These are phyloP conservation scores for Saccharomyces hybrid DNA, from an alignment of 1,139 yeast species.

Conservation along the genomic window DNA sequence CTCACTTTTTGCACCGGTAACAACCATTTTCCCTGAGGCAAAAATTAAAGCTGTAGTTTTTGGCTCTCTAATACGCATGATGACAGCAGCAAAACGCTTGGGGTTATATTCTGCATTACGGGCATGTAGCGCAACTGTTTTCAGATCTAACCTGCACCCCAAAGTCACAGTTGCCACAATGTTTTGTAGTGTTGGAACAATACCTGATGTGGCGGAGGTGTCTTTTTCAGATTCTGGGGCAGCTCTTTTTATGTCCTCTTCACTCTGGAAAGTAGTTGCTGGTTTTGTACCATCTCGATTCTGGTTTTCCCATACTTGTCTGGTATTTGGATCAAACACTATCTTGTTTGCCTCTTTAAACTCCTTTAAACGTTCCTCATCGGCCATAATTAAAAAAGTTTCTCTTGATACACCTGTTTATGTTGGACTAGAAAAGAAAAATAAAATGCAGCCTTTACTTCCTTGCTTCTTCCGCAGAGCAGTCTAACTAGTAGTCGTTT, in stretches of 20 bases:
- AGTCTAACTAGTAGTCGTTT: neutral
- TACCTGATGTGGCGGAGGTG: slow-evolving; percentile 76
- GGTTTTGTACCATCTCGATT: slow-evolving; percentile 10
- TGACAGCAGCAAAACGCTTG: slow-evolving; percentile 97
- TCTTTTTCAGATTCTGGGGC: slow-evolving; percentile 30
- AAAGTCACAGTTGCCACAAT: slow-evolving; percentile 96
- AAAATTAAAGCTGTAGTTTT: slow-evolving; percentile 95
- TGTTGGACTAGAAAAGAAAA: neutral
- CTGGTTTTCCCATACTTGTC: slow-evolving; percentile 33
- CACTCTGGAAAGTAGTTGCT: slow-evolving; percentile 2
- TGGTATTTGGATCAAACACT: slow-evolving; percentile 31
- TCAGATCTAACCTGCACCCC: slow-evolving; percentile 90
- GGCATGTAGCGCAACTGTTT: slow-evolving; percentile 96
- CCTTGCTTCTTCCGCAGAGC: neutral
- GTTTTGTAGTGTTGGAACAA: slow-evolving; percentile 92
- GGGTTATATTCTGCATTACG: slow-evolving; percentile 99
- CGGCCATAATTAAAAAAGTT: slow-evolving; percentile 20
- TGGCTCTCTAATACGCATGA: slow-evolving; percentile 98
- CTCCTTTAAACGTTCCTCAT: slow-evolving; percentile 29
- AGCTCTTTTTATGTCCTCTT: slow-evolving; percentile 3
- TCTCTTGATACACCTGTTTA: neutral
- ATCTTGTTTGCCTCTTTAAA: slow-evolving; percentile 31
- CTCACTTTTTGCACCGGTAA: slow-evolving; percentile 97
- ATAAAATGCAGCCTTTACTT: neutral
- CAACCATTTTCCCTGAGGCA: slow-evolving; percentile 99